Evolutionary conservation across 2,329 filamentous ascomycete genomes (phyloP), one percentile per base, ranked within the genome.

Genomic region (Thielaviopsis ethacetica): DNA sequence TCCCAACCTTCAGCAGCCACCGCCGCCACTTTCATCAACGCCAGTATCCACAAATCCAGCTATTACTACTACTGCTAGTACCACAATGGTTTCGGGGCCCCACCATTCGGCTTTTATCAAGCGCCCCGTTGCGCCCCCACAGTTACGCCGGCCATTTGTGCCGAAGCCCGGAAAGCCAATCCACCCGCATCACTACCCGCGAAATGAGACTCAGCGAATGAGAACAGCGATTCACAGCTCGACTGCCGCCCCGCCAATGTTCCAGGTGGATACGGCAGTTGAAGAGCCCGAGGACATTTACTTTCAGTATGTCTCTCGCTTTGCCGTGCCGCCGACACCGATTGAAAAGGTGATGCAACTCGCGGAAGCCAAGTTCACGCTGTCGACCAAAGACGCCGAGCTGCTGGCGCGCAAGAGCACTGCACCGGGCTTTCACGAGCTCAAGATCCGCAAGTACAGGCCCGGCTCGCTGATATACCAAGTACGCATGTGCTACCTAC

Each of bases 401-500:
- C 19, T 41, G n/a, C n/a, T 57, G 30, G 47, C 56, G 6, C 26
- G 24, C 13, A 26, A 34, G 19, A 21, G 22, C 24, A 10, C n/a
- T 9, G 56, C 49, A 3, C 27, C 47, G 5, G 56, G 56, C 21
- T 52, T 19, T 24, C 26, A 19, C 34, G 12, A 44, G 13, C 51
- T 58, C 22, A 58, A 58, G 27, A 17, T 58, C 5, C 52, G 57
- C 50, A 49, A 58, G 34, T 58, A 58, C n/a, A 24, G 13, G n/a
- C 9, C 57, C 4, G 50, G 52, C 22, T 58, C 57, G 9, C 9
- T 58, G n/a, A 44, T 41, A 13, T 34, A 41, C 17, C 50, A 50
- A 15, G 13, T 58, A 12, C 57, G 57, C 21, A 53, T 58, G 57
- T 58, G 57, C 22, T 54, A 54, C 26, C n/a, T 58, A 9, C 57